phyloP scores from a whole-genome alignment of 495 filamentous ascomycete species.

The Lophiostoma macrostomum region DNA sequence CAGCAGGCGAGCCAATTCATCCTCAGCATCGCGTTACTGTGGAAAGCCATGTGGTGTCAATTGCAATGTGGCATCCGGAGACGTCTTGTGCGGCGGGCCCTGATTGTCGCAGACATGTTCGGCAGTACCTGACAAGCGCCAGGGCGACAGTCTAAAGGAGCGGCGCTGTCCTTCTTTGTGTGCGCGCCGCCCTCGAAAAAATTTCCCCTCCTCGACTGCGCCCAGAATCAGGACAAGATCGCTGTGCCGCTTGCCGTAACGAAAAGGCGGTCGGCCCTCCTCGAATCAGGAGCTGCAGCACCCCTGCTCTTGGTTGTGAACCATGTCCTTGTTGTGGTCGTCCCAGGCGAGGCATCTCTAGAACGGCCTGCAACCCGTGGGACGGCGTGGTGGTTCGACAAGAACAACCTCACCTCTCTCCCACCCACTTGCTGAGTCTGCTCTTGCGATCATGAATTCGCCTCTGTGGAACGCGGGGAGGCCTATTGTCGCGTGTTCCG shows the following conservation, averaged over 20 bases:
- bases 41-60: too few species aligned
- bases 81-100: background rate
- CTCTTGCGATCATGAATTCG: too few species aligned
- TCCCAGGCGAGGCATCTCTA: slow-evolving; percentile 1
- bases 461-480: slow-evolving; percentile 2
- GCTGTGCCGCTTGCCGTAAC: background rate
- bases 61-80: background rate
- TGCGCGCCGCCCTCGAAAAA: background rate
- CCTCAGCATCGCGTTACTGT: too few species aligned
- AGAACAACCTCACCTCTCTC: background rate
- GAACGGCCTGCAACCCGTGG: background rate
- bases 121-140: background rate
- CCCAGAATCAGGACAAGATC: slow-evolving; percentile 9
- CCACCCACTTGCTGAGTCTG: background rate
- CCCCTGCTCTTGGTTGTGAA: background rate
- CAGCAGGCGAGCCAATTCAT: too few species aligned
- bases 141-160: slow-evolving; percentile 7
- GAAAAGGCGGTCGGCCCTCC: slow-evolving; percentile 10
- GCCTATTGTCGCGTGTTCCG: background rate
- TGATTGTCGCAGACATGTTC: slow-evolving; percentile 1
- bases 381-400: background rate
- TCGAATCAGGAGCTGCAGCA: slow-evolving; percentile 1
- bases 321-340: slow-evolving; percentile 2
- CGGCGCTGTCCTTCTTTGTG: background rate
- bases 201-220: background rate